phyloP scores from a whole-genome alignment of 169 alveolate species.

The Perkinsus marinus region DNA sequence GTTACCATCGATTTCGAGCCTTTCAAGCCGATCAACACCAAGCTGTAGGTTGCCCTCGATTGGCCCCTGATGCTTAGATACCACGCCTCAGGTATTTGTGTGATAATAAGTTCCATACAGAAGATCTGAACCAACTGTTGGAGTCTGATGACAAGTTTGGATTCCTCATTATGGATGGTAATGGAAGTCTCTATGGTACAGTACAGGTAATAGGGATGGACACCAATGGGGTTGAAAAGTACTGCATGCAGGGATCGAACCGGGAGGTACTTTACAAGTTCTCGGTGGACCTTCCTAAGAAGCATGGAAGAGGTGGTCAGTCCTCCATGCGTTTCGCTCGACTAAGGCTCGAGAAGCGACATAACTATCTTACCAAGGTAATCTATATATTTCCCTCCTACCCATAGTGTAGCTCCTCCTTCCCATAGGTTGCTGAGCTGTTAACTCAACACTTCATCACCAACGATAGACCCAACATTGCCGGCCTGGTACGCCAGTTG shows the following conservation, averaged over 20 bases:
- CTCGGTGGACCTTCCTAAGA: slow-evolving; percentile 93
- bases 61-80: too few relatives aligned
- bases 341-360: slow-evolving; percentile 93
- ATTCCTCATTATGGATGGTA: slow-evolving; percentile 93
- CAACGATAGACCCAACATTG: slow-evolving; percentile 78
- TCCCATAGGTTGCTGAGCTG: slow-evolving; percentile 79
- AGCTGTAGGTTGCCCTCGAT: slow-evolving; percentile 52
- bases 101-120: slow-evolving; percentile 86
- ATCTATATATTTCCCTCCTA: too few relatives aligned
- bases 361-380: slow-evolving; percentile 83
- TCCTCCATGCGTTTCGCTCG: slow-evolving; percentile 99
- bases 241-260: neutral
- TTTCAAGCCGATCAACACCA: slow-evolving; percentile 91
- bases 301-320: slow-evolving; percentile 99
- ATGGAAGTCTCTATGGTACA: slow-evolving; percentile 90
- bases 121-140: slow-evolving; percentile 55
- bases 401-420: neutral
- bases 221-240: slow-evolving; percentile 50
- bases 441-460: slow-evolving; percentile 90
- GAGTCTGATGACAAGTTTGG: slow-evolving; percentile 93
- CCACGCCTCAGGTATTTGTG: slow-evolving; percentile 69
- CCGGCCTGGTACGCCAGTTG: slow-evolving; percentile 33
- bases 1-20: slow-evolving; percentile 93
- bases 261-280: slow-evolving; percentile 68
- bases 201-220: slow-evolving; percentile 72